Evolutionary conservation across 1,139 yeast genomes (phyloP).

Genomic region (Yamadazyma dushanensis): DNA sequence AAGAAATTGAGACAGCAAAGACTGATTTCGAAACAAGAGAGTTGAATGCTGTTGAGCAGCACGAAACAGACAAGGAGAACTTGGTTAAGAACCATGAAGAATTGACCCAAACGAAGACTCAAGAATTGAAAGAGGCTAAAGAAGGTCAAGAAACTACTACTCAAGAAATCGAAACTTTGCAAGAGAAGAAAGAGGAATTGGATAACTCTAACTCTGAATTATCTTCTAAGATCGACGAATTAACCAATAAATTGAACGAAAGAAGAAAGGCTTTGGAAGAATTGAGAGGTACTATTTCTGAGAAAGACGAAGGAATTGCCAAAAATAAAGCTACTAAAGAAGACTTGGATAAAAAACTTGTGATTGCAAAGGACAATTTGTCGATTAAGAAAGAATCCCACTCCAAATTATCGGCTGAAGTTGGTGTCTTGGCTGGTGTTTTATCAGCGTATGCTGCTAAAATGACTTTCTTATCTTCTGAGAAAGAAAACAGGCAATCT

Average conservation of each 20-base stretch:
- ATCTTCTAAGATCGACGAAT: constrained; percentile 38
- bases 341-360: constrained; percentile 40
- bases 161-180: constrained; percentile 44
- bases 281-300: constrained; percentile 40
- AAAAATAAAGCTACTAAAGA: constrained; percentile 39
- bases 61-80: constrained; percentile 45
- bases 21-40: constrained; percentile 49
- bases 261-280: constrained; percentile 41
- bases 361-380: constrained; percentile 33
- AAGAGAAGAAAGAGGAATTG: constrained; percentile 42
- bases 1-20: constrained; percentile 47
- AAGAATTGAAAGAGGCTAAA: constrained; percentile 51
- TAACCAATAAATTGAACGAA: constrained; percentile 42
- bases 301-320: constrained; percentile 39
- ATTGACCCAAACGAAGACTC: constrained; percentile 47
- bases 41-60: constrained; percentile 47
- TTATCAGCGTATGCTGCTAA: constrained; percentile 49
- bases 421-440: constrained; percentile 42
- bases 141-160: constrained; percentile 47
- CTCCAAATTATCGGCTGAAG: constrained; percentile 41
- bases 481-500: constrained; percentile 34
- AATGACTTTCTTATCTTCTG: constrained; percentile 39
- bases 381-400: constrained; percentile 40
- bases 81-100: constrained; percentile 47
- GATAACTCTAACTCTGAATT: constrained; percentile 48